Percentiles rank a stretch among this genome's conserved stretches.
Evolutionary conservation across 768 basidiomycete species (phyloP).

Genomic region (Lyophyllum shimeji): DNA sequence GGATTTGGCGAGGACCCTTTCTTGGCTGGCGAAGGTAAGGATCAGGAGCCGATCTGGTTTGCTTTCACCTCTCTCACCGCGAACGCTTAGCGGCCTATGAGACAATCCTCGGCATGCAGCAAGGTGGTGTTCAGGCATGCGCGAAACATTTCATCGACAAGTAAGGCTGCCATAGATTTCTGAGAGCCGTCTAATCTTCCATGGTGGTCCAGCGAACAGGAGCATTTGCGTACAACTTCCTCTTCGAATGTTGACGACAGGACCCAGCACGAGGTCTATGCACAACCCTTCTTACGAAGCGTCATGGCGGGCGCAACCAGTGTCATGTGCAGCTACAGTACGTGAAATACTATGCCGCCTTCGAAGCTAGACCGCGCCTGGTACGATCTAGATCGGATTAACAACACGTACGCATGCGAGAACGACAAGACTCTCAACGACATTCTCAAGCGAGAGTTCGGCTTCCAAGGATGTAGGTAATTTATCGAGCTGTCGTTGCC

Average conservation of each 20-base stretch:
- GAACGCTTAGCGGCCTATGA: conserved; percentile 49
- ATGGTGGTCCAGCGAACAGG: conserved; percentile 54
- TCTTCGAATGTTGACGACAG: conserved; percentile 78
- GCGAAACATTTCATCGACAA: conserved; percentile 84
- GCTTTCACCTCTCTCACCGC: not conserved
- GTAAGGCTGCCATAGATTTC: conserved; percentile 35
- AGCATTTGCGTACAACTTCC: conserved; percentile 51
- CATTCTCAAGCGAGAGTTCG: conserved; percentile 70
- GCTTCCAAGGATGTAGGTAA: conserved; percentile 69
- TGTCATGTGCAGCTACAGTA: conserved; percentile 79
- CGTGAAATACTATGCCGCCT: conserved; percentile 19
- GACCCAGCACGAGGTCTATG: conserved; percentile 75
- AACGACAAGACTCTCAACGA: conserved; percentile 69
- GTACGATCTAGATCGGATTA: conserved; percentile 50
- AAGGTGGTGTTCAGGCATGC: conserved; percentile 78
- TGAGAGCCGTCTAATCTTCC: conserved; percentile 24
- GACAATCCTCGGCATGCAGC: conserved; percentile 82
- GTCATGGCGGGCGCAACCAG: conserved; percentile 73
- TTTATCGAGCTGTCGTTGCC: not conserved
- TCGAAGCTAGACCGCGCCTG: not conserved
- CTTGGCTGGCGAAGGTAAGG: conserved; percentile 59
- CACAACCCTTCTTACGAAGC: conserved; percentile 66
- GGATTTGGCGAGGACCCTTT: conserved; percentile 81
- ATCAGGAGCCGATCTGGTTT: not conserved
- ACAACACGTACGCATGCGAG: conserved; percentile 74